Conservation (phyloP, 2,329 filamentous ascomycete genomes). For the Ophiostoma piceae region DNA sequence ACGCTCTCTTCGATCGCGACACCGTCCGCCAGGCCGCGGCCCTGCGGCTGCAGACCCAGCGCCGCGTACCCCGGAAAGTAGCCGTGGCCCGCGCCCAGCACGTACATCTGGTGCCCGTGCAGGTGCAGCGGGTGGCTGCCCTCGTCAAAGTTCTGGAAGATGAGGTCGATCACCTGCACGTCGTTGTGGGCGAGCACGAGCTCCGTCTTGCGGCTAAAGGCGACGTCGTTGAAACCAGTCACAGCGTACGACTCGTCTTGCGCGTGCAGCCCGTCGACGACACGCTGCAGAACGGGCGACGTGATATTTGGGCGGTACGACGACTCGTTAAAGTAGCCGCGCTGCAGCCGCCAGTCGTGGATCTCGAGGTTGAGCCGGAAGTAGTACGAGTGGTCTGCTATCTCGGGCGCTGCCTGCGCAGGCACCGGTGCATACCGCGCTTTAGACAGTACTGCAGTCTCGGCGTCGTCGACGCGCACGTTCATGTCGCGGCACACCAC, state of each 20-base stretch:
- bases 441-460: constrained; percentile 26
- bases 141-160: constrained; percentile 42
- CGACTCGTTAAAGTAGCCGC: constrained; percentile 54
- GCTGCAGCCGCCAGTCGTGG: constrained; percentile 51
- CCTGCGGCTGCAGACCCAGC: constrained; percentile 34
- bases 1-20: constrained; percentile 35
- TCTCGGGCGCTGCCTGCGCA: constrained; percentile 39
- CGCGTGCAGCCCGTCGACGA: constrained; percentile 41
- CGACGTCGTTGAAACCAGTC: constrained; percentile 44
- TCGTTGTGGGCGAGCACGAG: constrained; percentile 59
- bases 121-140: constrained; percentile 30
- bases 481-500: constrained; percentile 49
- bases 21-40: constrained; percentile 36
- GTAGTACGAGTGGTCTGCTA: constrained; percentile 49
- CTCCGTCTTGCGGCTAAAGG: constrained; percentile 40
- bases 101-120: constrained; percentile 43
- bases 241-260: constrained; percentile 47
- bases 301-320: constrained; percentile 47
- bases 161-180: constrained; percentile 62
- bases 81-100: constrained; percentile 58
- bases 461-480: constrained; percentile 28
- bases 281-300: constrained; percentile 47
- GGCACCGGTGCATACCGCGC: constrained; percentile 41
- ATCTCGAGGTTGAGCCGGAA: constrained; percentile 56
- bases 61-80: constrained; percentile 43